These are phyloP conservation scores for Podila horticola DNA, from an alignment of 192 early-diverging fungal species.

Conservation along the genomic window DNA sequence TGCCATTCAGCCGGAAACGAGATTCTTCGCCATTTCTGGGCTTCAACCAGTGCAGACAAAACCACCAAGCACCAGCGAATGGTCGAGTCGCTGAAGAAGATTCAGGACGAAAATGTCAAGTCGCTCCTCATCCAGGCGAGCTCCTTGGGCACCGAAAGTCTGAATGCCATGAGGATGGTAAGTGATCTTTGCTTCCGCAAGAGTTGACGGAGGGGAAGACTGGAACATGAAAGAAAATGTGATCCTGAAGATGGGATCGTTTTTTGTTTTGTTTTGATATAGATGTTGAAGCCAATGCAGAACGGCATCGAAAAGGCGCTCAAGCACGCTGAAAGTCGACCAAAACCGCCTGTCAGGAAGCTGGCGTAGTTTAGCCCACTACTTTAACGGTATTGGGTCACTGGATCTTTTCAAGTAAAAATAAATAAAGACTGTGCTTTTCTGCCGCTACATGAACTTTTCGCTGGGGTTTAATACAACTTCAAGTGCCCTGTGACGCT, in stretches of 20 bases:
- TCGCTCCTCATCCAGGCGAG: slow-evolving; percentile 51
- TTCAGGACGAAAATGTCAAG: slow-evolving; percentile 54
- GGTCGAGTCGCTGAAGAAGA: slow-evolving; percentile 55
- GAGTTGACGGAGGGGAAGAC: background rate
- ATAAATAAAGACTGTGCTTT: too few species aligned
- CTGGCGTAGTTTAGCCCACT: background rate
- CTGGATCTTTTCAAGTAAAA: background rate
- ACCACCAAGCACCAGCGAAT: slow-evolving; percentile 59
- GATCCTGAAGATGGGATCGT: background rate
- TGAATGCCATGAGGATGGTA: slow-evolving; percentile 44
- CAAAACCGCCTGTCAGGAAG: slow-evolving; percentile 8
- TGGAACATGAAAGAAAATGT: background rate
- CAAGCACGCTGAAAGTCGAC: slow-evolving; percentile 49
- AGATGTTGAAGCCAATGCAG: slow-evolving; percentile 57
- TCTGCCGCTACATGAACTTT: too few species aligned
- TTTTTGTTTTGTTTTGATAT: background rate
- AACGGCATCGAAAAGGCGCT: slow-evolving; percentile 56
- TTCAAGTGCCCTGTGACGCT: slow-evolving; percentile 44
- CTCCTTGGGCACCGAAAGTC: slow-evolving; percentile 31
- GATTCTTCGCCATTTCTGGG: slow-evolving; percentile 66
- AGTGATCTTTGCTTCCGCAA: background rate
- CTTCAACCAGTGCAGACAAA: slow-evolving; percentile 57
- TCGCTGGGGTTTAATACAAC: slow-evolving; percentile 16
- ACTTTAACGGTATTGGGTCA: too few species aligned
- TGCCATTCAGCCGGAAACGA: slow-evolving; percentile 65